Evolutionary conservation across 2,329 filamentous ascomycete genomes (phyloP), one percentile per base, ranked within the genome.

Genomic region (Aspergillus costaricaensis): DNA sequence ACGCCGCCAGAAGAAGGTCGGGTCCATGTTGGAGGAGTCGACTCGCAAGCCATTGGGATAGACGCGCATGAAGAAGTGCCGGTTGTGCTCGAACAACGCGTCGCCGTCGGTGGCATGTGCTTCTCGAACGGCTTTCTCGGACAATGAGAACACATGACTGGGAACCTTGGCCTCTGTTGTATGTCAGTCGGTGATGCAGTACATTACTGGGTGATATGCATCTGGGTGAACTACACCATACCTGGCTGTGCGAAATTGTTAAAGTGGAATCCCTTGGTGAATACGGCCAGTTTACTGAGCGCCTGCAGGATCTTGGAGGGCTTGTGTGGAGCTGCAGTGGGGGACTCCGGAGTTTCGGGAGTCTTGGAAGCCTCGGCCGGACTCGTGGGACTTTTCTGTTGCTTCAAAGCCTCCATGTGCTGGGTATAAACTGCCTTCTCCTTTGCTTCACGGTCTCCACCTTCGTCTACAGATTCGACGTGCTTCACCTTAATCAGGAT

Each of bases 41-140:
- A 97, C 87, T 6, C 93, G 87, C 59, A 92, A 82, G 1, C 91
- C 91, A 38, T 90, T 92, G 0, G 93, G 94, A 69, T 96, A 97
- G 0, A 91, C 89, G 17, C 94, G 87, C 90, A 97, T 92, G 68
- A 97, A 81, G 70, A 86, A 94, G 67, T 87, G 80, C 57, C 86
- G 85, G 76, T 97, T 97, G 79, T 97, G 93, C 36, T 87, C 81
- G 73, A 96, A 93, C 7, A 97, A 82, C 2, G 80, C 81, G n/a
- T 83, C 74, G 15, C 79, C 79, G 57, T 86, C 78, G 62, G 74
- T 76, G 15, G 69, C 64, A 58, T 88, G 84, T 6, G 87, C 81
- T 69, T 92, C 92, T 67, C 92, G 87, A 67, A 87, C 78, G 38
- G 84, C 82, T 53, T 80, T 82, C 65, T 89, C 87, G 1, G 86